Conservation (phyloP, 257 asterid genomes). For the Prunella vulgaris region DNA sequence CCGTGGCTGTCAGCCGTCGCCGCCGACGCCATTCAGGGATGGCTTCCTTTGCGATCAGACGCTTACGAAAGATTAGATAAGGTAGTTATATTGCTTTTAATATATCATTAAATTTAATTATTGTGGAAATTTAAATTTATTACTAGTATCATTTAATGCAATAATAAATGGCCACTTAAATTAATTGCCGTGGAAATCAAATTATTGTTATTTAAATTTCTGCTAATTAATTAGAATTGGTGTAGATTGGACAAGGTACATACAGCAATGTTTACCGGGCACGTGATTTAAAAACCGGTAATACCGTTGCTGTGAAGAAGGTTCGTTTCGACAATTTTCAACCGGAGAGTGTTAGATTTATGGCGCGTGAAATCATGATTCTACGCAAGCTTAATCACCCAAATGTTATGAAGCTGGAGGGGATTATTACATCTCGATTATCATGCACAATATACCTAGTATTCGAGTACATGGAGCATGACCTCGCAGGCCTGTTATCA, state of each 20-base stretch:
- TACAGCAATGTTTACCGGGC: constrained; percentile 94
- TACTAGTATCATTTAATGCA: too few species aligned
- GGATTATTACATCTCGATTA: constrained; percentile 81
- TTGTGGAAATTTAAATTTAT: too few species aligned
- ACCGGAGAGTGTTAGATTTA: constrained; percentile 86
- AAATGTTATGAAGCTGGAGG: constrained; percentile 87
- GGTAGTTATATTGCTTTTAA: constrained; percentile 28
- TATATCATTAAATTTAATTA: too few species aligned
- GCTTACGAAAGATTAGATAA: constrained; percentile 68
- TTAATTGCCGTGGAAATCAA: too few species aligned
- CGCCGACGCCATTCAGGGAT: constrained; percentile 72
- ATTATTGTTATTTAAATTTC: too few species aligned
- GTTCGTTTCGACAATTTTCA: constrained; percentile 88
- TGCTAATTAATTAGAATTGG: too few species aligned
- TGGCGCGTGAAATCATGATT: constrained; percentile 81
- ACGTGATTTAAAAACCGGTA: constrained; percentile 65
- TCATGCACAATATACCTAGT: constrained; percentile 81
- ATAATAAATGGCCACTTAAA: too few species aligned
- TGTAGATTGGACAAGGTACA: constrained; percentile 95
- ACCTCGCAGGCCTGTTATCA: constrained; percentile 76
- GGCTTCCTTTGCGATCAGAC: constrained; percentile 66
- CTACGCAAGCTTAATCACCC: constrained; percentile 90
- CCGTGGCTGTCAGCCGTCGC: constrained; percentile 81
- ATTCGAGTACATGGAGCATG: constrained; percentile 98
- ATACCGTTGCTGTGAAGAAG: constrained; percentile 82